Evolutionary conservation across 257 asterid genomes (phyloP), one percentile per base, ranked within the genome.

Genomic region (Scutellaria baicalensis): DNA sequence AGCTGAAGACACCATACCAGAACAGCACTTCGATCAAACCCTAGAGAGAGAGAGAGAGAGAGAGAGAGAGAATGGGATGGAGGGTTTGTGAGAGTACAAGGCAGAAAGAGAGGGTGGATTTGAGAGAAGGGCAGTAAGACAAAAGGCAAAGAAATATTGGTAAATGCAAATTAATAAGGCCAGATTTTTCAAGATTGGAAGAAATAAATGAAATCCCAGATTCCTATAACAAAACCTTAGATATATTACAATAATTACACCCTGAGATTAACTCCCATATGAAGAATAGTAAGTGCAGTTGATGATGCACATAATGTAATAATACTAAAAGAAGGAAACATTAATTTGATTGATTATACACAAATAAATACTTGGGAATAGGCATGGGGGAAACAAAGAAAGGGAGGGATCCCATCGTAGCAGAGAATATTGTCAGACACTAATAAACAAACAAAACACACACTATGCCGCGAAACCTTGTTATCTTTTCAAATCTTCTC

Each of bases 371-470:
- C 8, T 9, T 27, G 9, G 8, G 21, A 27, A 33, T 33, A n/a
- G 49, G 8, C n/a, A 33, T 27, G 1, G 12, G 31, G 20, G 20
- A n/a, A 57, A 36, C 18, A 38, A 18, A 14, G 21, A 27, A 52
- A 67, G 80, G 13, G 70, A 67, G 80, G 13, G 70, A 72, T 80
- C 77, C 72, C 72, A 70, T 74, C 69, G 73, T 11, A 23, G 72
- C 76, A 83, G 80, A 67, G 83, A 78, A 80, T 80, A 80, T 77
- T 83, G 88, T 83, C 88, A 83, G 45, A 18, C 9, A 48, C 13
- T 20, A 60, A 23, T 31, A 40, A 48, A 49, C 17, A 59, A 59
- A 59, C 48, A 64, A 64, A 27, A 38, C 8, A 59, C 14, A 42
- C 65, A 16, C 59, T 42, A 33, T 42, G 7, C 69, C 70, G 43